These are phyloP conservation scores for Ceratocystis alfenasii DNA, from an alignment of 2,329 filamentous ascomycete species.

Conservation along the genomic window DNA sequence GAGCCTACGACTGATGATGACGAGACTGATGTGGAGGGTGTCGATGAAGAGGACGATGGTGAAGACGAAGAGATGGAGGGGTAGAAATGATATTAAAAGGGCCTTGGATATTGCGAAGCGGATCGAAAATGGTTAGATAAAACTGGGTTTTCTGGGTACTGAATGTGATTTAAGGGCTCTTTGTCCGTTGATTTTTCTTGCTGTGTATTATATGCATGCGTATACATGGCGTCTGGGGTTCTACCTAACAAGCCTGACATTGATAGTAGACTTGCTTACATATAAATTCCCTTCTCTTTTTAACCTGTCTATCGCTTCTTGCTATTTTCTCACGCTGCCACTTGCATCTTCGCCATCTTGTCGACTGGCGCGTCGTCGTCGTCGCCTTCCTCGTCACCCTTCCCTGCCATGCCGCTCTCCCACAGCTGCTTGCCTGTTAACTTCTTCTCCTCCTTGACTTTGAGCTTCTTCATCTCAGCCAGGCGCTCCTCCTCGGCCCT, in stretches of 20 bases:
- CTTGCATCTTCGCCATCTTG: slow-evolving; percentile 58
- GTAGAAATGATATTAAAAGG: slow-evolving; percentile 21
- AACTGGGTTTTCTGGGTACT: slow-evolving; percentile 5
- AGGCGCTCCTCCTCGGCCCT: slow-evolving; percentile 63
- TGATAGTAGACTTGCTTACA: not conserved
- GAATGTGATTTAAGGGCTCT: slow-evolving; percentile 4
- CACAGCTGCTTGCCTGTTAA: slow-evolving; percentile 66
- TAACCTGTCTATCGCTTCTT: not conserved
- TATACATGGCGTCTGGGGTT: not conserved
- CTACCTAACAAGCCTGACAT: not conserved
- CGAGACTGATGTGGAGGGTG: slow-evolving; percentile 41
- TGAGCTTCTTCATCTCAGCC: slow-evolving; percentile 69
- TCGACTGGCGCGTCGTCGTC: slow-evolving; percentile 46
- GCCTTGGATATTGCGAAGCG: not conserved
- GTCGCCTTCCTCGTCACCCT: slow-evolving; percentile 54
- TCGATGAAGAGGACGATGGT: slow-evolving; percentile 38
- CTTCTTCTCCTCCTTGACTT: slow-evolving; percentile 55
- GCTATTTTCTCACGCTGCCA: slow-evolving; percentile 37
- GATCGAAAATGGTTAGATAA: slow-evolving; percentile 16
- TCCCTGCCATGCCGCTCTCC: slow-evolving; percentile 60
- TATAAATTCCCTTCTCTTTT: slow-evolving; percentile 11
- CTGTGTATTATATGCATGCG: not conserved
- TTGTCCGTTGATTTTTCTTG: not conserved
- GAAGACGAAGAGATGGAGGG: slow-evolving; percentile 48
- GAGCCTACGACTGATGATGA: slow-evolving; percentile 45